Evolutionary conservation across 768 basidiomycete genomes (phyloP).

Genomic region (Tylopilus vinaceipallidus): DNA sequence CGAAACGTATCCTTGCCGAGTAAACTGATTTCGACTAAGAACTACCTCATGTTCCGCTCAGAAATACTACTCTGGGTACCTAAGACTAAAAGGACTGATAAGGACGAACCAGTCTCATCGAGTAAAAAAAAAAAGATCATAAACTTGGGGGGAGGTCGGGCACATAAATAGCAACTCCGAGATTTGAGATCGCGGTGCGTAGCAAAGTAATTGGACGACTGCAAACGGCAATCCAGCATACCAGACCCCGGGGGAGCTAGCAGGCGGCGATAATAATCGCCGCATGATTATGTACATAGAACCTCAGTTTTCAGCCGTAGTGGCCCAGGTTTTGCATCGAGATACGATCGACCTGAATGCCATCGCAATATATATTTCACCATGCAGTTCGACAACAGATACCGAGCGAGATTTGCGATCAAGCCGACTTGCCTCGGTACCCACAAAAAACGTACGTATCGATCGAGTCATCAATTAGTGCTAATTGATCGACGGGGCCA

Average conservation of each 20-base stretch:
- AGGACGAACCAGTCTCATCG: too few species aligned
- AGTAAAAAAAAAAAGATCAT: too few species aligned
- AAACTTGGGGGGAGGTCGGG: background rate
- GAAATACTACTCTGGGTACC: background rate
- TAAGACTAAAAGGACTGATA: too few species aligned
- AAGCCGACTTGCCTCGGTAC: background rate
- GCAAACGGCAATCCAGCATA: background rate
- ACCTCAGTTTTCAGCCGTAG: too few species aligned
- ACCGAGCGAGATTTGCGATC: background rate
- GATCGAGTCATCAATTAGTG: background rate
- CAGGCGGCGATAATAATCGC: background rate
- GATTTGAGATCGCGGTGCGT: background rate
- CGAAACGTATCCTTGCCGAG: background rate
- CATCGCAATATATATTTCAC: background rate
- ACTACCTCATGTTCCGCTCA: background rate
- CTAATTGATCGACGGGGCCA: background rate
- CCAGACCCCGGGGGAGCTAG: too few species aligned
- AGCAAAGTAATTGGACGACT: background rate
- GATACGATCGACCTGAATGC: background rate
- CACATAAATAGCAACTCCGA: background rate
- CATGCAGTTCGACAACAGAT: constrained; percentile 1
- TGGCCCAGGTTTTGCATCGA: background rate
- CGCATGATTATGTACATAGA: too few species aligned
- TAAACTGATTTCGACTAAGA: background rate
- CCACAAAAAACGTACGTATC: background rate